A percentile compares a stretch with the other conserved stretches of the same genome.
These are phyloP conservation scores for Podosphaera leucotricha DNA, from an alignment of 2,329 filamentous ascomycete genomes.

Conservation along the genomic window DNA sequence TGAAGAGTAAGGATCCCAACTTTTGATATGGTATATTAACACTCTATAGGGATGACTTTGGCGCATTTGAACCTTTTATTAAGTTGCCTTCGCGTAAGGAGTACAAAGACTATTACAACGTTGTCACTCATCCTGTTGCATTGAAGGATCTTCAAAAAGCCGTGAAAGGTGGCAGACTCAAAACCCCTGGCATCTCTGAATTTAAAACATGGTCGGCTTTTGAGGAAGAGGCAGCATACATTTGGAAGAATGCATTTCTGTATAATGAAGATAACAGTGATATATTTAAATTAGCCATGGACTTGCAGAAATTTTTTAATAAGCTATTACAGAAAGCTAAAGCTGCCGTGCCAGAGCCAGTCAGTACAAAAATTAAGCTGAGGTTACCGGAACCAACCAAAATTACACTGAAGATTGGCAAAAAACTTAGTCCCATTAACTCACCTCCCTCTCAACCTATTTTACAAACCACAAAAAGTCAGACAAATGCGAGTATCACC, in stretches of 20 bases:
- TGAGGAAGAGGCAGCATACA: conserved; percentile 52
- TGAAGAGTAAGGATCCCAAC: conserved; percentile 30
- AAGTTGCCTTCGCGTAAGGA: conserved; percentile 46
- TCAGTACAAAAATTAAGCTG: conserved; percentile 57
- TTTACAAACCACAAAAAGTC: conserved; percentile 22
- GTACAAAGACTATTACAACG: conserved; percentile 65
- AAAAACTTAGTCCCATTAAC: conserved; percentile 27
- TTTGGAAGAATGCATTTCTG: conserved; percentile 71
- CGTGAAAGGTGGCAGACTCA: conserved; percentile 48
- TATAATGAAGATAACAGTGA: conserved; percentile 88
- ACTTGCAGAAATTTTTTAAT: conserved; percentile 54
- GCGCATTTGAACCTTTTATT: conserved; percentile 49
- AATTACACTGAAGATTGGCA: conserved; percentile 49
- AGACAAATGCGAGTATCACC: conserved; percentile 19
- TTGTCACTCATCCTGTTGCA: conserved; percentile 62
- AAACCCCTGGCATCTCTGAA: conserved; percentile 35
- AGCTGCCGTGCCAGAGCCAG: conserved; percentile 45
- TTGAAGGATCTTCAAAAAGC: conserved; percentile 56
- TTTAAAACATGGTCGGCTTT: conserved; percentile 69
- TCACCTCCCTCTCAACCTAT: conserved; percentile 25
- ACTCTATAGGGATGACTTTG: conserved; percentile 35
- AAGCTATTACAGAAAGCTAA: conserved; percentile 48
- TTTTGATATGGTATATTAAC: conserved; percentile 1
- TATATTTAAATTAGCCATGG: conserved; percentile 51
- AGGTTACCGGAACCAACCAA: conserved; percentile 35